Conservation (phyloP, 2,329 filamentous ascomycete genomes). For the Lasiodiplodia sp. region DNA sequence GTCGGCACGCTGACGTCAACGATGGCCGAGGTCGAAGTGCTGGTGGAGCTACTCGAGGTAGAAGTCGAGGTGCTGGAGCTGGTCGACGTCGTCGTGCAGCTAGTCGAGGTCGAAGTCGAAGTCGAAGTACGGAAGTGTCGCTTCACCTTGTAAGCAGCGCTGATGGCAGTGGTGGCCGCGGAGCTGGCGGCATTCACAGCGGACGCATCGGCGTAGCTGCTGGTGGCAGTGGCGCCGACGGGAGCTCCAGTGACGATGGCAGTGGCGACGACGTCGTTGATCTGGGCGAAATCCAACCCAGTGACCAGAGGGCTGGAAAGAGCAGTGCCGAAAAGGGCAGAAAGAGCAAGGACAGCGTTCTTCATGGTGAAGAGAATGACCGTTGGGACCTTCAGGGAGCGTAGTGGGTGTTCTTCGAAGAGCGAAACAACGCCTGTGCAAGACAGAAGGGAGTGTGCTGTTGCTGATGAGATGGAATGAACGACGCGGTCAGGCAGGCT, state of each 20-base stretch:
- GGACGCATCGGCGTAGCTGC: background rate
- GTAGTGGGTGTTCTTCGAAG: slow-evolving; percentile 18
- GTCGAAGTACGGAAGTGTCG: background rate
- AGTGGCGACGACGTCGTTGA: slow-evolving; percentile 19
- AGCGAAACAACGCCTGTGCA: slow-evolving; percentile 1
- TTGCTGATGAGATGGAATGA: background rate
- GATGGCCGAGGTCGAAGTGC: background rate
- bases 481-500: background rate
- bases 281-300: slow-evolving; percentile 14
- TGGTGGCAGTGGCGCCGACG: background rate
- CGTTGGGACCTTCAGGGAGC: slow-evolving; percentile 7
- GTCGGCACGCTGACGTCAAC: background rate
- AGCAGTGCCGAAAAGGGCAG: slow-evolving; percentile 25
- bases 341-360: slow-evolving; percentile 25
- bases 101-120: background rate
- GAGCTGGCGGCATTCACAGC: slow-evolving; percentile 13
- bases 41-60: slow-evolving; percentile 1
- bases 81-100: background rate
- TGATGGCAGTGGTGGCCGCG: background rate
- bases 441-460: slow-evolving; percentile 13
- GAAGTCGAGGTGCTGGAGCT: background rate
- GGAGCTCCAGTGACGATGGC: slow-evolving; percentile 1
- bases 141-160: slow-evolving; percentile 16
- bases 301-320: slow-evolving; percentile 11
- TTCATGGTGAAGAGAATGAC: slow-evolving; percentile 23